These are phyloP conservation scores for Flaveria ramosissima DNA, from an alignment of 129 eudicot species.

Conservation along the genomic window DNA sequence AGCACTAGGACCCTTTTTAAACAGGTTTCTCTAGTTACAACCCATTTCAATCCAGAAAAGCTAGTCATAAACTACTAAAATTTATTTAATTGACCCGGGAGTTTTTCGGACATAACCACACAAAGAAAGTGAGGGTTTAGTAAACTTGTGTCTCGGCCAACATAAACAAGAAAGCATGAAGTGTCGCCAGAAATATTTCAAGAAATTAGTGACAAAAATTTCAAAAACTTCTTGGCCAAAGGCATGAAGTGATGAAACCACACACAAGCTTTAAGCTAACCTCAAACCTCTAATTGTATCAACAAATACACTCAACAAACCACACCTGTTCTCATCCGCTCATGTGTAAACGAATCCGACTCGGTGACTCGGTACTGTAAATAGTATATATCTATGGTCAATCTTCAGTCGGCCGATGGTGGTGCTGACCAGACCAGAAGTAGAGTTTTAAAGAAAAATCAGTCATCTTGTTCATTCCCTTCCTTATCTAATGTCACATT, in stretches of 20 bases:
- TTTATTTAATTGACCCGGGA: too few relatives aligned
- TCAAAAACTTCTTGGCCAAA: not conserved
- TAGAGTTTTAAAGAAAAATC: conserved; percentile 15
- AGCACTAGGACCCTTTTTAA: too few relatives aligned
- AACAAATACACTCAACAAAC: conserved; percentile 29
- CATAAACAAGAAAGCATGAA: not conserved
- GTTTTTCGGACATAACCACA: too few relatives aligned
- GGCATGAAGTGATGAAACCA: conserved; percentile 4
- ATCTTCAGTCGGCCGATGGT: conserved; percentile 25
- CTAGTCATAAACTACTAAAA: too few relatives aligned
- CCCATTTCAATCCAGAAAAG: too few relatives aligned
- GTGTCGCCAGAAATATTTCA: not conserved
- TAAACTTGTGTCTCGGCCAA: not conserved
- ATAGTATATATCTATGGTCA: not conserved
- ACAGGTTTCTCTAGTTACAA: too few relatives aligned
- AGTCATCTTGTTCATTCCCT: not conserved
- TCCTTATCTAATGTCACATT: conserved; percentile 12
- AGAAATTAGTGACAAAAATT: not conserved
- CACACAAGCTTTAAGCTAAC: conserved; percentile 14
- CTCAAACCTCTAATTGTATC: conserved; percentile 4
- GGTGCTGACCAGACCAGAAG: conserved; percentile 21
- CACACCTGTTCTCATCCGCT: conserved; percentile 11
- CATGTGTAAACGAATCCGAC: not conserved
- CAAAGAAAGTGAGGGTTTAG: not conserved
- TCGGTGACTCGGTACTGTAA: not conserved